A percentile compares a stretch with the other conserved stretches of the same genome.
Evolutionary conservation across 23 red algal species (phyloP).

Genomic region (Gracilaria domingensis): DNA sequence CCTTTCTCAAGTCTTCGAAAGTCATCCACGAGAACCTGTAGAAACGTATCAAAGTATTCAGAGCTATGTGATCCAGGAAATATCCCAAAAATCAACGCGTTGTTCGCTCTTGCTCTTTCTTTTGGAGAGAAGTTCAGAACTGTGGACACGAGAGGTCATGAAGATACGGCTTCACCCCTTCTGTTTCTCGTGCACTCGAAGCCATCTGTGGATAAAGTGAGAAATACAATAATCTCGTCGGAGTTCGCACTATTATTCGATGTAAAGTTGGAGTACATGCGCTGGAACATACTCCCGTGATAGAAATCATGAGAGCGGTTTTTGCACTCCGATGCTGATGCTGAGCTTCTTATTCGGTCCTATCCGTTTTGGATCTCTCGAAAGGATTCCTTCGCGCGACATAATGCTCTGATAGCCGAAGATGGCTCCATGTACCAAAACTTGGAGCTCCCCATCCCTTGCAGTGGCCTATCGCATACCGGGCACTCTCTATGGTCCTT

Average conservation of each 20-base stretch:
- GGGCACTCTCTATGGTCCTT: background rate
- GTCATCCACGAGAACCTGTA: background rate
- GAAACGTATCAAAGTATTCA: conserved; percentile 30
- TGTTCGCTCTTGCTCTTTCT: conserved; percentile 1
- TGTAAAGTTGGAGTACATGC: background rate
- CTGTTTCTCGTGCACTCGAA: conserved; percentile 13
- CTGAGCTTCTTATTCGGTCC: background rate
- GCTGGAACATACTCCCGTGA: conserved; percentile 4
- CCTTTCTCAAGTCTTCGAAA: conserved; percentile 15
- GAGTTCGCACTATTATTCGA: background rate
- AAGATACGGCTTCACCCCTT: background rate
- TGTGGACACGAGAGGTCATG: background rate
- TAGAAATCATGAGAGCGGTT: background rate
- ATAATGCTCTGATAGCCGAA: background rate
- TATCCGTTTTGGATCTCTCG: background rate
- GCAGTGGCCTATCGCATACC: background rate
- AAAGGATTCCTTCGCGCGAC: background rate
- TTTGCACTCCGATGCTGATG: background rate
- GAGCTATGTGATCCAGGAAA: conserved; percentile 3
- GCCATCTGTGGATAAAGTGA: conserved; percentile 26
- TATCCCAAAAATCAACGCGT: background rate
- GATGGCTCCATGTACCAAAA: background rate
- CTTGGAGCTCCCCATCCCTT: background rate
- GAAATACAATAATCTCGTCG: background rate
- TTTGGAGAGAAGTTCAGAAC: background rate